phyloP scores from a whole-genome alignment of 2,329 filamentous ascomycete genomes.

The Diaporthe citriasiana region DNA sequence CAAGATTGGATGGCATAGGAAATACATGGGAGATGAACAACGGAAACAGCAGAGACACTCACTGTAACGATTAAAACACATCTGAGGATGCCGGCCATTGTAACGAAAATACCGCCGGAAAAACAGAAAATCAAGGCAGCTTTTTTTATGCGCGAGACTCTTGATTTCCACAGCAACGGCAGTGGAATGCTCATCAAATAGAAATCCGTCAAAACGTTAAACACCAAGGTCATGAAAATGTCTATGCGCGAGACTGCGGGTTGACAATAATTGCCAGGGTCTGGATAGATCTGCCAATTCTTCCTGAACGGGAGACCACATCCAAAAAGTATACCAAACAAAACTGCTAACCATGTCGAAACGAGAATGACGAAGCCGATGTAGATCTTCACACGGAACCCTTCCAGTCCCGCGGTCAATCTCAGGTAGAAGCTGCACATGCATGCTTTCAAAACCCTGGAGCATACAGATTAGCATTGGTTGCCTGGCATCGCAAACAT shows the following conservation, averaged over 20 bases:
- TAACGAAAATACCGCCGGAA: conserved; percentile 68
- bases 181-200: conserved; percentile 58
- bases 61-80: conserved; percentile 63
- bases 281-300: conserved; percentile 59
- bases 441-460: conserved; percentile 28
- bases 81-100: conserved; percentile 67
- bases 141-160: conserved; percentile 64
- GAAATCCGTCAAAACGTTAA: conserved; percentile 58
- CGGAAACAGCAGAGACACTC: conserved; percentile 11
- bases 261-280: conserved; percentile 58
- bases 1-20: background rate
- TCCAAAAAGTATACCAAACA: conserved; percentile 52
- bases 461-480: background rate
- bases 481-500: background rate
- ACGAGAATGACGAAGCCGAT: conserved; percentile 53
- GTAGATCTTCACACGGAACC: conserved; percentile 48
- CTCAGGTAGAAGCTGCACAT: conserved; percentile 4
- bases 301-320: conserved; percentile 52
- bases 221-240: conserved; percentile 54
- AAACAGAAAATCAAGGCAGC: conserved; percentile 67
- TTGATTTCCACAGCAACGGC: conserved; percentile 67
- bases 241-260: conserved; percentile 55
- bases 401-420: conserved; percentile 47
- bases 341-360: conserved; percentile 51
- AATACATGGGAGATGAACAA: background rate